Evolutionary conservation across 1,139 yeast species (phyloP), one percentile per base, ranked within the genome.

Genomic region (Lipomyces yarrowii): DNA sequence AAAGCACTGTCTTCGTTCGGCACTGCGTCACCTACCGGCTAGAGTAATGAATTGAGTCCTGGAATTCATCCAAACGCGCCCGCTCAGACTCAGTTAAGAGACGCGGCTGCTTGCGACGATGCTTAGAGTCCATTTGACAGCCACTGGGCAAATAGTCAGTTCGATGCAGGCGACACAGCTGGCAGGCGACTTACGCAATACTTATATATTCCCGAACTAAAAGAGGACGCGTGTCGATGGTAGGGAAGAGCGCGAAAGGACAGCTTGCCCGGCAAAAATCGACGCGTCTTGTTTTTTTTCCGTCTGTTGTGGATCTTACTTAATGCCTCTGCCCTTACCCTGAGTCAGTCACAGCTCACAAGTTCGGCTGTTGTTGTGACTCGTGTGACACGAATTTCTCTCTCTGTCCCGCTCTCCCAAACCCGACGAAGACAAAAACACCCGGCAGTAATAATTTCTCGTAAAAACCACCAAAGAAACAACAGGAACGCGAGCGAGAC

Each of bases 41-140:
- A 39, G 98, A 91, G 77, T 94, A 94, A 78, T 96, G 98, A 73
- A 94, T 94, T 80, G 90, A 86, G 69, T 94, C 98, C 76, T 91
- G 96, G 77, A 91, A 94, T 76, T 93, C 97, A 73, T 90, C 86
- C 60, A 94, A 88, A 67, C 94, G 87, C 62, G 92, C 91, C 72
- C 96, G 83, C 77, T 94, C 99, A 59, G 88, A 81, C 64, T 90
- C 96, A 4, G 96, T 85, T 67, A 94, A 84, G 75, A 88, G 88
- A 76, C 98, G 76, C 52, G 82, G 80, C 61, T 71, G 71, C 57
- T 59, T 63, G n/a, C 69, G 62, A 42, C 65, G 59, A 53, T 55
- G 60, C 37, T 62, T 64, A 30, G 63, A 58, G 11, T 64, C 67
- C 67, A 64, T 64, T n/a, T 13, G 55, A 42, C 18, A 42, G 21